Evolutionary conservation across 441 rosid genomes (phyloP), one percentile per base, ranked within the genome.

Genomic region (Lepidium campestre): DNA sequence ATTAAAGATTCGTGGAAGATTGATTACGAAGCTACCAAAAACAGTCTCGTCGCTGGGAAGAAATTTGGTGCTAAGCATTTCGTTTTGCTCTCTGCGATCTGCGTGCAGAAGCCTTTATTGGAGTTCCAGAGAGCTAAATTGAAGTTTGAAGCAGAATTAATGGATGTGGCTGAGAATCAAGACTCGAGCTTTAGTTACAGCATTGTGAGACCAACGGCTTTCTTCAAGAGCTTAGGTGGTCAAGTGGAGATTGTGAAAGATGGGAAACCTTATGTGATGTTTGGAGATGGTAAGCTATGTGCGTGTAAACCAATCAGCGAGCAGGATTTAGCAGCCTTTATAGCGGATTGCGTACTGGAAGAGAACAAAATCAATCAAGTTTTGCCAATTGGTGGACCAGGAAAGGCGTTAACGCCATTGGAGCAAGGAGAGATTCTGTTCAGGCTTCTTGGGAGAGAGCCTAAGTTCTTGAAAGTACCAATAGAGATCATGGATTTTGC

Each of bases 231-330:
- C 45, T 78, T 93, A 70, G 97, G 94, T 41, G 97, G 96, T 42
- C 97, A 93, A 67, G 91, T 93, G 7, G 96, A 93, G 48, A 60
- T 90, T 20, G 97, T 90, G 57, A 90, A 90, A 81, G 93, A 87
- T 36, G 97, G 97, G 60, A 93, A 93, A 71, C 98, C 97, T 64
- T 93, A 83, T 77, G 97, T 93, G 45, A 90, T 90, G 98, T 93
- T 93, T 62, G 96, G 96, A 37, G 96, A 90, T 59, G 98, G 98
- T 37, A 88, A 78, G 75, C 78, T 90, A 36, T 87, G 96, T 60
- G 98, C 98, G 65, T 90, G 98, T 60, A 90, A 93, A 74, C 98
- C 96, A 0, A 93, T 90, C 17, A 88, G 96, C n/a, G 97, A 93
- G 70, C 75, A 72, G 41, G 96, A 90, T 79, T 66, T 93, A 68